Conservation (phyloP, 495 filamentous ascomycete species). For the Podospora pseudoanserina region DNA sequence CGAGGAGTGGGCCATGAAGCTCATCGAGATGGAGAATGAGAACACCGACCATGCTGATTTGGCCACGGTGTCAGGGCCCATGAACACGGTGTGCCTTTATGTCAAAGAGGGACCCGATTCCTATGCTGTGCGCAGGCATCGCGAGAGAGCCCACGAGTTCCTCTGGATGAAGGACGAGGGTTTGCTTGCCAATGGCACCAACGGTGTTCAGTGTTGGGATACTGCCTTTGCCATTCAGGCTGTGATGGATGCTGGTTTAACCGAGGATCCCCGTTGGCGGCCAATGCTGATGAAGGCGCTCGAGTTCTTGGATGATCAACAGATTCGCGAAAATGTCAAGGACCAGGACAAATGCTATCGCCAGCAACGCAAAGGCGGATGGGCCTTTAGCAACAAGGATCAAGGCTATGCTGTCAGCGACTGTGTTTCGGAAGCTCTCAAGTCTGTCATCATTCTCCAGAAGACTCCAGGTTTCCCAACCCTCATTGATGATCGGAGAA, state of each 20-base stretch:
- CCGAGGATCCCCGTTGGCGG: conserved; percentile 69
- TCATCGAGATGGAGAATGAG: conserved; percentile 82
- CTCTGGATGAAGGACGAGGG: conserved; percentile 91
- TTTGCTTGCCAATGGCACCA: conserved; percentile 93
- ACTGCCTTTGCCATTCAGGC: conserved; percentile 85
- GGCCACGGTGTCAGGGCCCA: conserved; percentile 81
- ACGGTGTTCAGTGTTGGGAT: conserved; percentile 96
- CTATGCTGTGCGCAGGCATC: conserved; percentile 70
- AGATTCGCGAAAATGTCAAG: conserved; percentile 79
- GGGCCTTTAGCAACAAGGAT: conserved; percentile 87
- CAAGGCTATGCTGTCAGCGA: conserved; percentile 96
- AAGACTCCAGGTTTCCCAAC: conserved; percentile 70
- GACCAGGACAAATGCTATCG: conserved; percentile 82
- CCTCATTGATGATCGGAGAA: conserved; percentile 66
- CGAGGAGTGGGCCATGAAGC: conserved; percentile 64
- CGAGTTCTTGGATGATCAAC: conserved; percentile 84
- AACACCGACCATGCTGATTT: conserved; percentile 87
- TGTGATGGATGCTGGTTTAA: conserved; percentile 72
- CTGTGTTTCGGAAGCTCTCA: conserved; percentile 86
- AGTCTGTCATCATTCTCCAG: conserved; percentile 82
- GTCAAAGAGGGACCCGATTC: conserved; percentile 77
- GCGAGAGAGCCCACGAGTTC: conserved; percentile 77
- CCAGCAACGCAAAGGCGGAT: conserved; percentile 87
- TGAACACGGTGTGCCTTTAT: conserved; percentile 83
- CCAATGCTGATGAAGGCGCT: conserved; percentile 82